phyloP scores from a whole-genome alignment of 768 basidiomycete genomes.

The Trametes maxima region DNA sequence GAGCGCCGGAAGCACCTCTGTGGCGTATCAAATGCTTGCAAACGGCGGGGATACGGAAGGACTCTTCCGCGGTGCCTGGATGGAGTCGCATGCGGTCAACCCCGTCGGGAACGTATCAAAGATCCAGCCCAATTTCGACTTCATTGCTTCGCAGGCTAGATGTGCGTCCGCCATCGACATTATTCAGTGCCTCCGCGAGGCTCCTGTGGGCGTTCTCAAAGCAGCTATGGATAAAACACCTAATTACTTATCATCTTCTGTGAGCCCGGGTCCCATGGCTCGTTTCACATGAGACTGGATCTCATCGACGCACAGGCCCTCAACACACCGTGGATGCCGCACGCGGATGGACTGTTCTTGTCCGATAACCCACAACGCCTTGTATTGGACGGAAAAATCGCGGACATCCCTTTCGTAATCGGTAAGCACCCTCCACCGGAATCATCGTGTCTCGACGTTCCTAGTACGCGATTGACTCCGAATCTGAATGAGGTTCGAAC shows the following conservation, averaged over 20 bases:
- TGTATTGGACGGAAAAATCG: conserved; percentile 46
- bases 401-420: conserved; percentile 51
- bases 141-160: conserved; percentile 39
- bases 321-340: conserved; percentile 45
- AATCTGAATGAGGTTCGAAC: neutral
- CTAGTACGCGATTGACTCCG: too few relatives aligned
- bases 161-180: conserved; percentile 41
- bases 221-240: conserved; percentile 38
- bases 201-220: conserved; percentile 36
- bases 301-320: conserved; percentile 20
- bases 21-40: conserved; percentile 33
- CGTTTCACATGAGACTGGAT: too few relatives aligned
- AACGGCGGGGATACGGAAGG: conserved; percentile 32
- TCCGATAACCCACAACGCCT: conserved; percentile 42
- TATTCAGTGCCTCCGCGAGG: conserved; percentile 44
- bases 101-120: conserved; percentile 14
- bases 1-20: conserved; percentile 42
- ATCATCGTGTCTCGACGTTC: neutral
- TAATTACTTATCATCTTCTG: conserved; percentile 25
- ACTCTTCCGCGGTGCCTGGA: conserved; percentile 41
- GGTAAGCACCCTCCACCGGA: conserved; percentile 29
- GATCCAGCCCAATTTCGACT: conserved; percentile 44
- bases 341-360: conserved; percentile 53
- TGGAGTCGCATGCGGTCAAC: conserved; percentile 28
- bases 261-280: neutral